Base-by-base conservation (phyloP, 1,139 yeast genomes). In the Spencermartinsiella ligniputridi region DNA sequence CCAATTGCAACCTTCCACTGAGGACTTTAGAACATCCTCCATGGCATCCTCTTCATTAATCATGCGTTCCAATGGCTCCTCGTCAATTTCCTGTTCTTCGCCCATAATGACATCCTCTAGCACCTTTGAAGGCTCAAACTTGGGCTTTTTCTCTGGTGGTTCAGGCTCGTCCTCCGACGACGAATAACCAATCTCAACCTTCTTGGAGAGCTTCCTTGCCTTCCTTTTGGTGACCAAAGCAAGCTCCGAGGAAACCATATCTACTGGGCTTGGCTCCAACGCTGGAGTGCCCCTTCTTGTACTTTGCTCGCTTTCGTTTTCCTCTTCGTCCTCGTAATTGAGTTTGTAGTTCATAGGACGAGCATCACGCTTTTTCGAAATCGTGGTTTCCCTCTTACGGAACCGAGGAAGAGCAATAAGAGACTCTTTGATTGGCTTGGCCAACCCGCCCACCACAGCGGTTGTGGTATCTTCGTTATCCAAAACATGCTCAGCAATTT, bases 321-420 rank as follows among this genome's bases (percentile, higher is more conserved):
- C 76, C 12, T 75, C 76, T 3, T 75, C 81, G 34, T 75, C 41
- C 32, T 70, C 64, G 44, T 72, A 76, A 54, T 85, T 83, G 51
- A 85, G 73, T 1, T 82, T 78, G 65, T 85, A 92, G 44, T 81
- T 83, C 81, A 84, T 74, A 1, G 94, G 95, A 37, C 81, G 57
- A 22, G 63, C 54, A 35, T 52, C 52, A 22, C 52, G 49, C 37
- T 46, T 47, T 22, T 37, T 37, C 12, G 40, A 17, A 43, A 33
- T 49, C 2, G 48, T 46, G 42, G 40, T 44, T 39, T 52, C 46
- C 27, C 57, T 64, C 59, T 71, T 76, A 52, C 71, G 73, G 59
- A 79, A 76, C 18, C 74, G 67, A 8, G 83, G 82, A 78, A 62
- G 21, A 63, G 55, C 1, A 69, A 61, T 4, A 61, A 47, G 36